phyloP scores from a whole-genome alignment of 768 basidiomycete genomes.

The Coprinellus aureogranulatus region DNA sequence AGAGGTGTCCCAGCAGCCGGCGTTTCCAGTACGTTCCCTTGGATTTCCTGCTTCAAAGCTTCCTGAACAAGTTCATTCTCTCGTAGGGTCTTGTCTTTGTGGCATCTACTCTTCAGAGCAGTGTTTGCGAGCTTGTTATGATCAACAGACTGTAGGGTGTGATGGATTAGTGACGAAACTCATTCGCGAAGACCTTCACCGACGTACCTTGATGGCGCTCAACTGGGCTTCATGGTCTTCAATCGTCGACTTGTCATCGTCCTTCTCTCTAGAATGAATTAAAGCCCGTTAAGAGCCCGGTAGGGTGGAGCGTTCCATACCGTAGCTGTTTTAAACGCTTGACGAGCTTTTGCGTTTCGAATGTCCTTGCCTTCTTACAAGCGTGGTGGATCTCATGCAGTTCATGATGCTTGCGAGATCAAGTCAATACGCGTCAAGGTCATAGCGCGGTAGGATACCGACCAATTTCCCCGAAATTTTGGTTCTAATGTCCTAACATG shows the following conservation, averaged over 20 bases:
- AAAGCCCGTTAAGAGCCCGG: background rate
- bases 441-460: conserved; percentile 11
- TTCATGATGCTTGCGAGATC: conserved; percentile 63
- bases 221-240: conserved; percentile 59
- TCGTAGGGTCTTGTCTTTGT: conserved; percentile 64
- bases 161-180: background rate
- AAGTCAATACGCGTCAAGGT: background rate
- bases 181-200: too few relatives aligned
- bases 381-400: conserved; percentile 70
- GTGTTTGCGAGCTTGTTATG: conserved; percentile 58
- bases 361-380: conserved; percentile 76
- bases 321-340: conserved; percentile 74
- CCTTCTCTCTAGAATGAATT: conserved; percentile 32
- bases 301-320: conserved; percentile 29
- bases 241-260: conserved; percentile 36
- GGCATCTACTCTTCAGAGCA: conserved; percentile 70
- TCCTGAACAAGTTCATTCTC: conserved; percentile 44
- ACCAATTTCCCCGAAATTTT: conserved; percentile 58
- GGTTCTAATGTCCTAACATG: conserved; percentile 37
- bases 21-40: conserved; percentile 29
- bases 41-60: conserved; percentile 46
- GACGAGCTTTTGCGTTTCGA: conserved; percentile 79
- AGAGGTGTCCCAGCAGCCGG: conserved; percentile 40
- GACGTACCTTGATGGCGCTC: conserved; percentile 60
- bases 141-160: conserved; percentile 46